These are phyloP conservation scores for Eucalyptus tenuipes DNA, from an alignment of 345 rosid genomes.

Conservation along the genomic window DNA sequence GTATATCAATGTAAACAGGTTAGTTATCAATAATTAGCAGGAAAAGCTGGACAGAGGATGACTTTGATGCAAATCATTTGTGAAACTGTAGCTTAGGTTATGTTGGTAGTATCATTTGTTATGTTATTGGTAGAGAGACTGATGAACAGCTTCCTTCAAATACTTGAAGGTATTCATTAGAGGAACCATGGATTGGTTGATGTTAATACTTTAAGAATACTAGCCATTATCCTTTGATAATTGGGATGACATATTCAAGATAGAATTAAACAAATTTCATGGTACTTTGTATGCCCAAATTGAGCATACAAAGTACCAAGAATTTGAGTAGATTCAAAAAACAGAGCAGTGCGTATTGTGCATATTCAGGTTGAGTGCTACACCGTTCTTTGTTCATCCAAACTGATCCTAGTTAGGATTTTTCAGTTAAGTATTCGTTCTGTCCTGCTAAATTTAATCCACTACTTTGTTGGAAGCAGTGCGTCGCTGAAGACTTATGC, in stretches of 20 bases:
- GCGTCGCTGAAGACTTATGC: slow-evolving; percentile 86
- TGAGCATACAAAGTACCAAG: not conserved
- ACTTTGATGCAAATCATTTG: not conserved
- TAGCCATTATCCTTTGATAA: not conserved
- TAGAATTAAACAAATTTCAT: not conserved
- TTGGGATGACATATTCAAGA: not conserved
- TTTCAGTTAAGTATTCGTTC: not conserved
- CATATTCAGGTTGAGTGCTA: not conserved
- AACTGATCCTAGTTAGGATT: not conserved
- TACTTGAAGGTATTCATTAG: not conserved
- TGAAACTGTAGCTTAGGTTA: not conserved
- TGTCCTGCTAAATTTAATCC: not conserved
- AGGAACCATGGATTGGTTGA: not conserved
- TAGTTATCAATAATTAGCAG: not conserved
- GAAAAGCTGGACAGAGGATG: not conserved
- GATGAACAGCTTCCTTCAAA: not conserved
- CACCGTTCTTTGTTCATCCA: not conserved
- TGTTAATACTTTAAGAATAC: not conserved
- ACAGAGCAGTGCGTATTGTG: not conserved
- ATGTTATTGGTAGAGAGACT: not conserved
- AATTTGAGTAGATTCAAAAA: not conserved
- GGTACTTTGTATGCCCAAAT: not conserved
- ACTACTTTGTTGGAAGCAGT: slow-evolving; percentile 24
- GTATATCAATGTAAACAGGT: slow-evolving; percentile 89
- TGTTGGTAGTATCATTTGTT: not conserved